Evolutionary conservation across 345 rosid genomes (phyloP), one percentile per base, ranked within the genome.

Genomic region (Dovyalis caffra): DNA sequence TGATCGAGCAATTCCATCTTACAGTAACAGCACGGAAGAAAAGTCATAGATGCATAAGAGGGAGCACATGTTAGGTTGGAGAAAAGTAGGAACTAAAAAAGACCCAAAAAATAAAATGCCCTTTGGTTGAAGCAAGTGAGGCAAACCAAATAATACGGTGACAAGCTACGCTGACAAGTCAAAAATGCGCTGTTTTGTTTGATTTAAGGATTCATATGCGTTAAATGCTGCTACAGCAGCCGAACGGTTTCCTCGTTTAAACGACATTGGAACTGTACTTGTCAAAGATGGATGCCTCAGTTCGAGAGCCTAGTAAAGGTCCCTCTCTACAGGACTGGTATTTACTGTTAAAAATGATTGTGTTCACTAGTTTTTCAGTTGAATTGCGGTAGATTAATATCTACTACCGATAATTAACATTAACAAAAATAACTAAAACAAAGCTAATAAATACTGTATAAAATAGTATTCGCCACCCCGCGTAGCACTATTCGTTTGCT

Each of bases 61-160:
- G 49, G 10, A 4, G 15, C 53, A 37, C 31, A 53, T 38, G 58
- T 16, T 43, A 29, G 6, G 6, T 40, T 68, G 2, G 15, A 35
- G 62, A 47, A 67, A 68, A 68, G 62, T 3, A 3, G 14, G 33
- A n/a, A n/a, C n/a, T n/a, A 43, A 25, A 16, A 70, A 47, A 20
- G 57, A 28, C 49, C 49, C 23, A 37, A 29, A 40, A 37, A 63
- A 32, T 32, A 66, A 56, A 28, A 11, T 43, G 31, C 37, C 62
- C 38, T 64, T 56, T 57, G 60, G 61, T 47, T 66, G 62, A 64
- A 64, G 64, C 66, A 67, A 68, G 71, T 57, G 35, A 74, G 68
- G 53, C 72, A 67, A 66, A n/a, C 38, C 9, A n/a, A 70, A 68
- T 65, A 28, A 53, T 66, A 9, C 32, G 35, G 56, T 53, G 15